phyloP scores from a whole-genome alignment of 177 flowering plant species.

The Vitis hybrid region DNA sequence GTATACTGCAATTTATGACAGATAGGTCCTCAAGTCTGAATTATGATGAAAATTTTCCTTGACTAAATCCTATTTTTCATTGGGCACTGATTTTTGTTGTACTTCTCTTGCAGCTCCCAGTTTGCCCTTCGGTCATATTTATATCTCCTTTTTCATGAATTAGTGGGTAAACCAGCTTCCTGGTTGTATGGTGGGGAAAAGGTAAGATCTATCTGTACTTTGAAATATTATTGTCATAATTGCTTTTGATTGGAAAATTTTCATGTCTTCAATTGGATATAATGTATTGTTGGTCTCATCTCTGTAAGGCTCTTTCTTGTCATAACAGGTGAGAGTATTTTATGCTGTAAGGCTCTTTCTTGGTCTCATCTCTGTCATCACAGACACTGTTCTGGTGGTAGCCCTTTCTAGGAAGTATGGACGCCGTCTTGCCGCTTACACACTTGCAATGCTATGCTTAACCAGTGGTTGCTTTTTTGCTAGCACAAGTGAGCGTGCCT shows the following conservation, averaged over 20 bases:
- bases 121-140: constrained; percentile 89
- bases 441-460: constrained; percentile 94
- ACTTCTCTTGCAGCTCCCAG: constrained; percentile 66
- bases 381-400: constrained; percentile 79
- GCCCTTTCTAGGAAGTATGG: constrained; percentile 95
- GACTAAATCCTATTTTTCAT: constrained; percentile 5
- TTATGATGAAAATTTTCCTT: constrained; percentile 1
- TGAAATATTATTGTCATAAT: background rate
- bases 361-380: constrained; percentile 66
- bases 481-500: constrained; percentile 76
- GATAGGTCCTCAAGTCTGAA: background rate
- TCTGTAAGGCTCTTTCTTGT: constrained; percentile 67
- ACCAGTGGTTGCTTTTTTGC: constrained; percentile 98
- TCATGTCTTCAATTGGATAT: background rate
- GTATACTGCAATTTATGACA: no score
- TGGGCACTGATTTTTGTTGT: constrained; percentile 1
- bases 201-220: constrained; percentile 38
- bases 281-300: background rate
- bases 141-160: constrained; percentile 74
- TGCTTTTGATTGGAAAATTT: background rate
- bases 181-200: constrained; percentile 76
- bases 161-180: constrained; percentile 85
- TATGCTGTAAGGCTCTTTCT: constrained; percentile 90
- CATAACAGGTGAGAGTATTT: constrained; percentile 83
- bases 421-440: constrained; percentile 81